Evolutionary conservation across 2,329 filamentous ascomycete species (phyloP), one percentile per base, ranked within the genome.

Genomic region (Penicillium hesseltinei): DNA sequence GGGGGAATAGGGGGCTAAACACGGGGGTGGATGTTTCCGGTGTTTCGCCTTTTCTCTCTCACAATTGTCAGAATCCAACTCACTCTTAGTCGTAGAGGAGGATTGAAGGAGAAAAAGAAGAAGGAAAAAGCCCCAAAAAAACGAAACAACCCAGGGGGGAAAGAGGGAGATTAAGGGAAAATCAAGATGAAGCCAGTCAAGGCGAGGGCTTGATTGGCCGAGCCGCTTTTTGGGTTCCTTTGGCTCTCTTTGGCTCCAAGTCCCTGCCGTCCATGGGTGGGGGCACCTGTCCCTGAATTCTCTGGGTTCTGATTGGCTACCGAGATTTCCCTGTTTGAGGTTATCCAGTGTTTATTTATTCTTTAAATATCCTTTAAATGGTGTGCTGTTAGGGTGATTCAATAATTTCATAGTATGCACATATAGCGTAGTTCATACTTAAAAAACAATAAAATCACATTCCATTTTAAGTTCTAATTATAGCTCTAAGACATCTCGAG

Each of bases 1-100:
- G 48, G 35, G 42, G 35, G 33, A 54, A 56, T 55, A 60, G 56
- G 58, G 58, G 57, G 56, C 51, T 27, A 49, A 53, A 58, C 29
- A 33, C 36, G 5, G 33, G 11, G 25, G n/a, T 46, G 23, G 36
- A n/a, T 25, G 19, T 23, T 8, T 31, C 25, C 23, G 7, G 15
- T 27, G 21, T 36, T 44, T 39, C n/a, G 29, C n/a, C 29, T 38
- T 31, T 23, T 31, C 23, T 21, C 39, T 46, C 21, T 53, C 33
- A 19, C 33, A 15, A 19, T 50, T 39, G 17, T 39, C 47, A 7
- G 21, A 46, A 47, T 45, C 39, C 29, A 19, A 44, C 19, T 52
- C 39, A 36, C 50, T 35, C 21, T 52, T 46, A 27, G 47, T 6
- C 47, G 47, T 51, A 43, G 48, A 51, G 38, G 17, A 50, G 36